phyloP scores from a whole-genome alignment of 768 basidiomycete species.

The Termitomyces titanicus region DNA sequence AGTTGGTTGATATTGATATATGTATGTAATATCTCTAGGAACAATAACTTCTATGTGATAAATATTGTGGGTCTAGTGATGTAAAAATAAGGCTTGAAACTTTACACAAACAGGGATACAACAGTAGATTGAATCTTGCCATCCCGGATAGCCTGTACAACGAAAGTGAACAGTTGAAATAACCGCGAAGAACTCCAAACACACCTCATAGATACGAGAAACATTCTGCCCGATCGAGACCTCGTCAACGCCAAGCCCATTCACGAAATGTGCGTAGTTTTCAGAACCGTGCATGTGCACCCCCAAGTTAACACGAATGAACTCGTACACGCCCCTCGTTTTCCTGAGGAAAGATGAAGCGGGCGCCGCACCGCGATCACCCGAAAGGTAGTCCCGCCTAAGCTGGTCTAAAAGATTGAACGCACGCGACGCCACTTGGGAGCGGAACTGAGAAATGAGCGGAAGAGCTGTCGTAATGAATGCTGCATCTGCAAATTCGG shows the following conservation, averaged over 20 bases:
- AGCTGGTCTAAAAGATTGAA: constrained; percentile 43
- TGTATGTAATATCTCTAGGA: too few species aligned
- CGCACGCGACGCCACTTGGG: constrained; percentile 43
- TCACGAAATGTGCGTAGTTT: constrained; percentile 46
- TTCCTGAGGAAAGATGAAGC: constrained; percentile 60
- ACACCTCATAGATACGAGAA: constrained; percentile 67
- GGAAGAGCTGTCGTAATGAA: constrained; percentile 20
- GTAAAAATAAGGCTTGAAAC: background rate
- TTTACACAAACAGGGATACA: constrained; percentile 43
- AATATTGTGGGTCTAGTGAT: too few species aligned
- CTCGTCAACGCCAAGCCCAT: constrained; percentile 45
- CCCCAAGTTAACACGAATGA: constrained; percentile 58
- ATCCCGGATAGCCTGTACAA: constrained; percentile 35
- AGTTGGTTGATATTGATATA: too few species aligned
- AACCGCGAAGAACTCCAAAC: constrained; percentile 14
- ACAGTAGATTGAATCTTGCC: constrained; percentile 62
- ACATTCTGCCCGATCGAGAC: constrained; percentile 69
- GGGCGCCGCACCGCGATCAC: constrained; percentile 57
- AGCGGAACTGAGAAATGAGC: constrained; percentile 48
- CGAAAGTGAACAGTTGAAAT: background rate
- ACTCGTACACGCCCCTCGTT: constrained; percentile 68
- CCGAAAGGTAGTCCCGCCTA: constrained; percentile 52
- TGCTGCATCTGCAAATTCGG: constrained; percentile 29
- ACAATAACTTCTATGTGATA: too few species aligned
- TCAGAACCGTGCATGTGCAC: constrained; percentile 76